Conservation (phyloP, 352 stramenopile genomes). For the Phytophthora rubi region DNA sequence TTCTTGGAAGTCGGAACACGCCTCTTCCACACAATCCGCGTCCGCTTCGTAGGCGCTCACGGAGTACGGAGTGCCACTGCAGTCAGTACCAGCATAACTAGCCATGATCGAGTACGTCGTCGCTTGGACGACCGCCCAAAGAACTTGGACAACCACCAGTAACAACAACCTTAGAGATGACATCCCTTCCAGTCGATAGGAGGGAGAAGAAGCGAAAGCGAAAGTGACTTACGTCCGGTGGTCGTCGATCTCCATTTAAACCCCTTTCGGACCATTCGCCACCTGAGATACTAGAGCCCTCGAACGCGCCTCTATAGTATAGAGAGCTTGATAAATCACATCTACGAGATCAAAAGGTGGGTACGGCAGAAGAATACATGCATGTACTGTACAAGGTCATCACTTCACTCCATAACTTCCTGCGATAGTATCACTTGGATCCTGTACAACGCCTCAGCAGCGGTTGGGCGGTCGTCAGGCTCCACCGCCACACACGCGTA, state of each 20-base stretch:
- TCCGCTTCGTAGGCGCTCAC: background rate
- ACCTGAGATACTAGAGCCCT: background rate
- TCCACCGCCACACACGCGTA: constrained; percentile 23
- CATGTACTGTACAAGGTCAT: too few relatives aligned
- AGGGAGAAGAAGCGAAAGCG: background rate
- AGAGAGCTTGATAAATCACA: background rate
- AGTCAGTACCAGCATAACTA: background rate
- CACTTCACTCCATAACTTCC: background rate
- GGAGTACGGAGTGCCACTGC: background rate
- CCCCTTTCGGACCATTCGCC: background rate
- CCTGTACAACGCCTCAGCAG: constrained; percentile 27
- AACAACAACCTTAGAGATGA: background rate
- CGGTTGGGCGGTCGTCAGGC: constrained; percentile 11
- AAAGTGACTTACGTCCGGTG: background rate
- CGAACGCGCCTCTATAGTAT: background rate
- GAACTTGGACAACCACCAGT: background rate
- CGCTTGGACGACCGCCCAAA: background rate
- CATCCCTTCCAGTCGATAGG: background rate
- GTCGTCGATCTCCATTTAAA: background rate
- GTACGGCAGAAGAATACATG: background rate
- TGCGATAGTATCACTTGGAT: background rate
- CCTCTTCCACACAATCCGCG: background rate
- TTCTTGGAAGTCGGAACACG: background rate
- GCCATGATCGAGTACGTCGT: background rate
- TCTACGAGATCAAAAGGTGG: background rate